A percentile compares a stretch with the other conserved stretches of the same genome.
Evolutionary conservation across 768 basidiomycete genomes (phyloP).

Genomic region (Exidia glandulosa): DNA sequence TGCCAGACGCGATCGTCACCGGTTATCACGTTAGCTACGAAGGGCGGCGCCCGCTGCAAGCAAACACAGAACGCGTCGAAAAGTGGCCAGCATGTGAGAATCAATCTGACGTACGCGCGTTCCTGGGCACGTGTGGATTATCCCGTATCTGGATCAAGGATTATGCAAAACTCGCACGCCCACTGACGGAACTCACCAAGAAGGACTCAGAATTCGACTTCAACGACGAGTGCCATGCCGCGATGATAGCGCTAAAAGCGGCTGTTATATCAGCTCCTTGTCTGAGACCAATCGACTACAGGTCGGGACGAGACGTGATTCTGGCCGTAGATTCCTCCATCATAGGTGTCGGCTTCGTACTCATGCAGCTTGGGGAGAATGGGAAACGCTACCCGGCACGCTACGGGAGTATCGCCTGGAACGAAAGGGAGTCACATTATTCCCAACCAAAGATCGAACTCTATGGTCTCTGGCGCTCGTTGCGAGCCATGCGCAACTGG

Average conservation of each 20-base stretch:
- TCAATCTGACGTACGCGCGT: constrained; percentile 10
- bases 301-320: constrained; percentile 3
- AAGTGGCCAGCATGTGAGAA: constrained; percentile 12
- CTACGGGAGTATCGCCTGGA: constrained; percentile 25
- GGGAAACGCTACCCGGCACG: constrained; percentile 11
- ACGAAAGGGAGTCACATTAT: constrained; percentile 19
- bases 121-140: constrained; percentile 12
- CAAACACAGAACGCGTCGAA: constrained; percentile 15
- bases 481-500: constrained; percentile 19
- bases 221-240: neutral
- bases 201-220: constrained; percentile 7
- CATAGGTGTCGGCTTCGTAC: constrained; percentile 12
- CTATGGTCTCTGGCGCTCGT: constrained; percentile 24
- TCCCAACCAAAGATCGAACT: constrained; percentile 32
- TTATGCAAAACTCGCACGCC: constrained; percentile 6
- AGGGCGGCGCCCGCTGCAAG: constrained; percentile 20
- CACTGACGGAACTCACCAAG: constrained; percentile 5
- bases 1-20: constrained; percentile 15
- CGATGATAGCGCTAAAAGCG: constrained; percentile 6
- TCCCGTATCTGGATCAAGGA: constrained; percentile 8
- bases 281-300: constrained; percentile 10
- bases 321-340: constrained; percentile 15
- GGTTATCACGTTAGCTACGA: constrained; percentile 18
- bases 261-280: constrained; percentile 2
- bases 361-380: constrained; percentile 7